A percentile compares a stretch with the other conserved stretches of the same genome.
Conservation (phyloP, 2,329 filamentous ascomycete genomes). For the Epicoccum sorghinum region DNA sequence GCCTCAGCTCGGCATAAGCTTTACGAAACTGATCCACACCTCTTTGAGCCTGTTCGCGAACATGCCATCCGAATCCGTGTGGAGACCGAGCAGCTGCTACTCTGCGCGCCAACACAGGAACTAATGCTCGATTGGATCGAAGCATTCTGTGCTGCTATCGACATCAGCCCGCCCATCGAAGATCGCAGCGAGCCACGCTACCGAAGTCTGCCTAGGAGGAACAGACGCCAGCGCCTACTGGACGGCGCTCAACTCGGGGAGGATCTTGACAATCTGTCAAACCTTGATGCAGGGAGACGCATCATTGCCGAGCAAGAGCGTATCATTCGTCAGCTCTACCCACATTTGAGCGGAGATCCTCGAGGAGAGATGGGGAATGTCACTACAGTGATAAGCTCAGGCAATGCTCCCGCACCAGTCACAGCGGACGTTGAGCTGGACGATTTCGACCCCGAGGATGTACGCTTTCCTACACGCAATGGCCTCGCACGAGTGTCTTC, state of each 20-base stretch:
- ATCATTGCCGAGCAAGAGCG: constrained; percentile 57
- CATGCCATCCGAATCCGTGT: constrained; percentile 74
- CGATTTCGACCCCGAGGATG: constrained; percentile 48
- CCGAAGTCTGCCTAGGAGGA: constrained; percentile 54
- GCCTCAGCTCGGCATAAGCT: constrained; percentile 46
- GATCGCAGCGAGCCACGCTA: constrained; percentile 62
- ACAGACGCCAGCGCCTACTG: constrained; percentile 46
- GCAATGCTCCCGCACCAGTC: background rate
- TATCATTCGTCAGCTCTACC: constrained; percentile 55
- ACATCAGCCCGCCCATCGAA: constrained; percentile 72
- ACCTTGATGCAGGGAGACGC: constrained; percentile 41
- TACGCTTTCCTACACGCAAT: constrained; percentile 40
- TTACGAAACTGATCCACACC: constrained; percentile 54
- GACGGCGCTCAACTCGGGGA: constrained; percentile 38
- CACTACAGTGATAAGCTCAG: constrained; percentile 14
- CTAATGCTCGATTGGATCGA: constrained; percentile 74
- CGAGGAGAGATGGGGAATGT: constrained; percentile 16
- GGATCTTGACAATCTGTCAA: constrained; percentile 41
- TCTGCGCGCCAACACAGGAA: constrained; percentile 69
- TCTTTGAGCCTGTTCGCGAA: constrained; percentile 54
- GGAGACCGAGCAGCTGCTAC: constrained; percentile 75
- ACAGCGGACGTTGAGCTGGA: constrained; percentile 41
- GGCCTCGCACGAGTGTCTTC: constrained; percentile 25
- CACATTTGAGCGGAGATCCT: constrained; percentile 43
- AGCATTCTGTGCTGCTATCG: constrained; percentile 70